phyloP scores from a whole-genome alignment of 495 filamentous ascomycete species.

The Penicilliopsis zonata region DNA sequence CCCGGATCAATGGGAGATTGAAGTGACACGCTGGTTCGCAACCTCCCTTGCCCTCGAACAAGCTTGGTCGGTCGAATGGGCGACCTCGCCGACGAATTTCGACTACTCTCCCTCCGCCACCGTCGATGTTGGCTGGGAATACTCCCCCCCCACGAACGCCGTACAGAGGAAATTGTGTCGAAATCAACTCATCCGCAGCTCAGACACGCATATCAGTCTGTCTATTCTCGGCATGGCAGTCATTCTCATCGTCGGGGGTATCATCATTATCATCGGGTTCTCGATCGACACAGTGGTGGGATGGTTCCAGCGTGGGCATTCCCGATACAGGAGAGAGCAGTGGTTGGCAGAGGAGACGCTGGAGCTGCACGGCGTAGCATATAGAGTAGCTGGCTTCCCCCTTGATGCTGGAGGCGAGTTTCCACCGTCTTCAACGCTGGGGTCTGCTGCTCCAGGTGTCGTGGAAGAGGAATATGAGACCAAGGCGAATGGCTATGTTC shows the following conservation, averaged over 20 bases:
- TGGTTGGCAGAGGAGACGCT: constrained; percentile 12
- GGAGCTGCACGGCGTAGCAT: constrained; percentile 15
- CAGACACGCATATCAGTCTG: neutral
- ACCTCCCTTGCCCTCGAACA: constrained; percentile 14
- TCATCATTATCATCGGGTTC: constrained; percentile 12
- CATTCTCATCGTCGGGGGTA: constrained; percentile 11
- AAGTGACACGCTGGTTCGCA: constrained; percentile 15
- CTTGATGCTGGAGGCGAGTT: constrained; percentile 4
- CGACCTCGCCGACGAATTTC: constrained; percentile 10
- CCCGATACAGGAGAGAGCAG: constrained; percentile 3
- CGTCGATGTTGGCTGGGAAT: neutral
- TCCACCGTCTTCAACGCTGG: too few relatives aligned
- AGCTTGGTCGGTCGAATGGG: constrained; percentile 9
- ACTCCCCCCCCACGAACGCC: neutral
- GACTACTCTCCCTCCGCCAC: neutral
- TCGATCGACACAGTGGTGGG: constrained; percentile 6
- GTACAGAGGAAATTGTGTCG: neutral
- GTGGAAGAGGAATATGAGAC: too few relatives aligned
- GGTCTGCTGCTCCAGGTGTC: too few relatives aligned
- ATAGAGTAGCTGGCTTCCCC: constrained; percentile 12
- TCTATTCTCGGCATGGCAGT: constrained; percentile 5
- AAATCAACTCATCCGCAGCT: neutral
- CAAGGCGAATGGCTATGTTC: too few relatives aligned
- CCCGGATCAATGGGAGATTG: constrained; percentile 18
- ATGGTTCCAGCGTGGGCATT: constrained; percentile 1